Conservation (phyloP, 176 grass and related monocot species). For the Aechmea fasciata region DNA sequence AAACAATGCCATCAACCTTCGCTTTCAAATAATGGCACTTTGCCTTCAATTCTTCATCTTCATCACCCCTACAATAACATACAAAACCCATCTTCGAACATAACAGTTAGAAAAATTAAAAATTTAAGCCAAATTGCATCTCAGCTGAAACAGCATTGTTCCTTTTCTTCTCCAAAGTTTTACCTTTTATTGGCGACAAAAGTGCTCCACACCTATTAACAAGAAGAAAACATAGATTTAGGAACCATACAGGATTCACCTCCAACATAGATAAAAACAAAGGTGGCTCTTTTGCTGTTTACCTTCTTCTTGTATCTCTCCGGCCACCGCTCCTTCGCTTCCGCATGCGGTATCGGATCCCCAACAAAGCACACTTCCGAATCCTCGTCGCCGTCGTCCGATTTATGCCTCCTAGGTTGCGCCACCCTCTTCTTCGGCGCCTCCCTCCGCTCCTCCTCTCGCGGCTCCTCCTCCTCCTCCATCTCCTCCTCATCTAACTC, state of each 20-base stretch:
- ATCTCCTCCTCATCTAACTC: background rate
- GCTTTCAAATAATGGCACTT: constrained; percentile 37
- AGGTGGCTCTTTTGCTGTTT: background rate
- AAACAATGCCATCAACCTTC: constrained; percentile 37
- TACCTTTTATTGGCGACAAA: constrained; percentile 2
- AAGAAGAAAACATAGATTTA: constrained; percentile 11
- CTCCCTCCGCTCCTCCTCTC: constrained; percentile 10
- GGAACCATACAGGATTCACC: background rate
- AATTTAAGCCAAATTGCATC: background rate
- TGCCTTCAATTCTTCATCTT: constrained; percentile 24
- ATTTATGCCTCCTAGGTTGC: constrained; percentile 14
- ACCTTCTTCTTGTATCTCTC: constrained; percentile 41
- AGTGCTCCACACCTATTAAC: background rate
- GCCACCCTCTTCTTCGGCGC: constrained; percentile 24
- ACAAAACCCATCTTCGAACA: background rate
- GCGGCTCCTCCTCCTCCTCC: constrained; percentile 18
- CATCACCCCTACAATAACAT: constrained; percentile 19
- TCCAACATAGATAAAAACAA: background rate
- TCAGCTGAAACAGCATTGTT: background rate
- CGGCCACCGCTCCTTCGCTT: constrained; percentile 48
- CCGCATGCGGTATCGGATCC: constrained; percentile 20
- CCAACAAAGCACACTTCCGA: constrained; percentile 30
- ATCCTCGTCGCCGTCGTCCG: background rate
- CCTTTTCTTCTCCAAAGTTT: background rate
- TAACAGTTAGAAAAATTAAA: background rate